Evolutionary conservation across 768 basidiomycete genomes (phyloP).

Genomic region (Mycena chlorophos): DNA sequence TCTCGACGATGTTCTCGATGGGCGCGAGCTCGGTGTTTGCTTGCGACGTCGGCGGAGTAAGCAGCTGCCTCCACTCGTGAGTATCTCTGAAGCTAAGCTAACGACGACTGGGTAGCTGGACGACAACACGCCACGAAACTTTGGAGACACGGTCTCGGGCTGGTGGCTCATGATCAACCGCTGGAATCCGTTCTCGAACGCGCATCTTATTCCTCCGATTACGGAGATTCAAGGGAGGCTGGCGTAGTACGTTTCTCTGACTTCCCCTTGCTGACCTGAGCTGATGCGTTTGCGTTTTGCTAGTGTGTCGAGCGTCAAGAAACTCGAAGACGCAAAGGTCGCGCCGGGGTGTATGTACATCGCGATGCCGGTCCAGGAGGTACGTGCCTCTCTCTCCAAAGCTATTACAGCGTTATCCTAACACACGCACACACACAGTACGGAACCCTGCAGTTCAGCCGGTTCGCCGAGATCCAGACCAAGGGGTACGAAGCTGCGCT

Average conservation of each 20-base stretch:
- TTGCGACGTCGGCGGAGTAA: constrained; percentile 86
- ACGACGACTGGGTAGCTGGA: too few species aligned
- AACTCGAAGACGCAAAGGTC: constrained; percentile 92
- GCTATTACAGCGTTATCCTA: background rate
- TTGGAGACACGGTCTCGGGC: constrained; percentile 93
- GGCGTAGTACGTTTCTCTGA: constrained; percentile 74
- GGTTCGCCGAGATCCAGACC: constrained; percentile 84
- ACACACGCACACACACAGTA: constrained; percentile 49
- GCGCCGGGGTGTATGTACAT: constrained; percentile 88
- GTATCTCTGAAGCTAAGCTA: too few species aligned
- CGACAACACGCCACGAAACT: constrained; percentile 92
- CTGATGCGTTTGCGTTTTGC: background rate
- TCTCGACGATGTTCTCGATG: constrained; percentile 88
- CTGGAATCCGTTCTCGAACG: constrained; percentile 87
- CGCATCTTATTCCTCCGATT: constrained; percentile 77
- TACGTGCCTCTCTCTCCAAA: constrained; percentile 32
- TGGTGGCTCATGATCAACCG: constrained; percentile 94
- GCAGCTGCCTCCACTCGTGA: constrained; percentile 24
- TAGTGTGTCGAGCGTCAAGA: constrained; percentile 94
- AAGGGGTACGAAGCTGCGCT: constrained; percentile 78
- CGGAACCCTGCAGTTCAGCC: constrained; percentile 86
- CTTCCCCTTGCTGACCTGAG: background rate
- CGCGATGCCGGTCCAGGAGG: constrained; percentile 92
- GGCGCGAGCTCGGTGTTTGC: constrained; percentile 91
- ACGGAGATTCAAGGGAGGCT: constrained; percentile 93